Conservation (phyloP, 2,329 filamentous ascomycete species). For the Sarocladium oryzae region DNA sequence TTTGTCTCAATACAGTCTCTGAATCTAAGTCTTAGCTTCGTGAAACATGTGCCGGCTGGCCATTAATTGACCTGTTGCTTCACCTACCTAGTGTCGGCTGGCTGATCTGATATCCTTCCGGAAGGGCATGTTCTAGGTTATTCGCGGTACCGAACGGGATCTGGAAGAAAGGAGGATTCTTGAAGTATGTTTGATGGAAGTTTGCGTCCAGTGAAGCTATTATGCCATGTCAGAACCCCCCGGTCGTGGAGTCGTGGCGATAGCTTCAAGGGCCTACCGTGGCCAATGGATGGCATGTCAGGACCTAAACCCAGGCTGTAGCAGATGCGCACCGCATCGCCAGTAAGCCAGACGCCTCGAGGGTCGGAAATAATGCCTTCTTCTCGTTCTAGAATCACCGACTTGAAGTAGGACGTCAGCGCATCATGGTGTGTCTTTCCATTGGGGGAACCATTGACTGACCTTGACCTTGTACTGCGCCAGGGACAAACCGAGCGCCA, state of each 20-base stretch:
- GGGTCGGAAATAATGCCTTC: slow-evolving; percentile 10
- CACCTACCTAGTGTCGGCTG: slow-evolving; percentile 10
- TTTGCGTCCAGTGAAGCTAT: not conserved
- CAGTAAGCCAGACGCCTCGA: slow-evolving; percentile 12
- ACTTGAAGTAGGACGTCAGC: not conserved
- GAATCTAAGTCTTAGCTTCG: too few relatives aligned
- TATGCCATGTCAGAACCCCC: not conserved
- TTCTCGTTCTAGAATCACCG: slow-evolving; percentile 10
- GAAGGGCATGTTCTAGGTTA: slow-evolving; percentile 7
- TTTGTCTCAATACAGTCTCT: slow-evolving; percentile 9
- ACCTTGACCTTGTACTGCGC: slow-evolving; percentile 7
- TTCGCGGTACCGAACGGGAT: slow-evolving; percentile 7
- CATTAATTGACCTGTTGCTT: too few relatives aligned
- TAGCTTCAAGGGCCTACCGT: slow-evolving; percentile 3
- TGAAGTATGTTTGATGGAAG: slow-evolving; percentile 9
- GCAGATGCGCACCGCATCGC: slow-evolving; percentile 12
- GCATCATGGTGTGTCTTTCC: not conserved
- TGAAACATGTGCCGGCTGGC: not conserved
- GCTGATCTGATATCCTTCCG: slow-evolving; percentile 9
- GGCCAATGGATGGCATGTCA: slow-evolving; percentile 6
- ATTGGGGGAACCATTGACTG: not conserved
- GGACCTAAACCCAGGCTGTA: slow-evolving; percentile 8
- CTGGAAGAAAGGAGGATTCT: slow-evolving; percentile 9
- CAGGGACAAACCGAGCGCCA: slow-evolving; percentile 4
- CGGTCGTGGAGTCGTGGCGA: too few relatives aligned